phyloP scores from a whole-genome alignment of 2,329 filamentous ascomycete species.

The Mollisia scopiformis region DNA sequence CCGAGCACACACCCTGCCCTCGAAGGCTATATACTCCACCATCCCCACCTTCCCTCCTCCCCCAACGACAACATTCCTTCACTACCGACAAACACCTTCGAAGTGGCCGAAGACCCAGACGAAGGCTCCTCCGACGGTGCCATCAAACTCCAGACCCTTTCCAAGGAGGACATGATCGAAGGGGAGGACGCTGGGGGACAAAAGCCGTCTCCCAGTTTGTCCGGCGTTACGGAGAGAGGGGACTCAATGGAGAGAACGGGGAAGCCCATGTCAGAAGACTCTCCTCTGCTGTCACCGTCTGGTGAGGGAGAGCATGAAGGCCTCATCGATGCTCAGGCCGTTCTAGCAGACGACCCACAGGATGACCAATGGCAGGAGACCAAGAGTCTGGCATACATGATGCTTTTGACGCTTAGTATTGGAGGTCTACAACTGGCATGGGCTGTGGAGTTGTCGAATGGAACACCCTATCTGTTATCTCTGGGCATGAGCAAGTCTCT shows the following conservation, averaged over 20 bases:
- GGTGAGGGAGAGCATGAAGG: constrained; percentile 41
- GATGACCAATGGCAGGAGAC: constrained; percentile 62
- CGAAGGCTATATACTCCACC: neutral
- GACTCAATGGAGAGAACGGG: constrained; percentile 21
- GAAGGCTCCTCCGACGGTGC: constrained; percentile 2
- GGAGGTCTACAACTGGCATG: constrained; percentile 92
- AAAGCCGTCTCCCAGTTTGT: neutral
- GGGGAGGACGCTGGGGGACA: constrained; percentile 2
- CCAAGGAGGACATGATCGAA: neutral
- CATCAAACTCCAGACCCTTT: neutral
- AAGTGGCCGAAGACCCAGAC: neutral
- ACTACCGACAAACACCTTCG: neutral
- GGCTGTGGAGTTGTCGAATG: constrained; percentile 93
- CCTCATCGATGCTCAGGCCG: constrained; percentile 37
- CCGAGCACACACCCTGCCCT: neutral
- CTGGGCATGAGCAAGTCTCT: constrained; percentile 82
- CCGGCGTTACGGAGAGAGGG: constrained; percentile 23
- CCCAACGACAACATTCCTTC: neutral
- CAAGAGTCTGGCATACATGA: constrained; percentile 84
- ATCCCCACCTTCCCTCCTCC: neutral
- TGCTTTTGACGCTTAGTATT: constrained; percentile 83
- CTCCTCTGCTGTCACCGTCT: constrained; percentile 51
- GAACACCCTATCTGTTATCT: constrained; percentile 81
- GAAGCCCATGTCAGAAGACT: constrained; percentile 47
- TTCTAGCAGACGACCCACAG: constrained; percentile 45